Evolutionary conservation across 768 basidiomycete species (phyloP), one percentile per base, ranked within the genome.

Genomic region (Collybia sordida): DNA sequence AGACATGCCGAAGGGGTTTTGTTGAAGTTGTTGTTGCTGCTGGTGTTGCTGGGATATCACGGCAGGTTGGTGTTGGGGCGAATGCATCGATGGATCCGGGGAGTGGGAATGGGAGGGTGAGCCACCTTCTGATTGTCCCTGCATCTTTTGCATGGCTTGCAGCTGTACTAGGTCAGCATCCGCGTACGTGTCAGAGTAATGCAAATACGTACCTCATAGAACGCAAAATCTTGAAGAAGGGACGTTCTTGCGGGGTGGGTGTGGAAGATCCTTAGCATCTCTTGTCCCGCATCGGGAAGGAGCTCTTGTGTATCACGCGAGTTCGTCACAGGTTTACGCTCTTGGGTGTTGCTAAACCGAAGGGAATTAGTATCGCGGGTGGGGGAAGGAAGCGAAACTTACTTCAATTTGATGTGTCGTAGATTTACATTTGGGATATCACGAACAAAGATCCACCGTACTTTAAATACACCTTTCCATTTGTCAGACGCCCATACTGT

Each of bases 401-500:
- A 93, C 91, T 86, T 88, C 42, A 95, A 70, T 55, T 90, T 86
- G 63, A 97, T 95, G 67, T 96, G 93, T 42, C 93, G 79, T 41
- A 97, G 69, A 46, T 86, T 90, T 55, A 90, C 82, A 61, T 95
- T 95, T 21, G 93, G 93, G 43, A 93, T 93, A 63, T 98, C 96
- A 50, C 93, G 86, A 49, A 99, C 94, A 64, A 93, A 98, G 55
- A 98, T 86, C 97, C 97, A 98, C 49, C 88, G 82, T 21, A 99
- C 93, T 72, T 95, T 96, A 77, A 99, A 97, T 45, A 98, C 93
- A 19, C 97, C 97, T 69, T 99, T 98, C 97, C 97, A 99, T 66
- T 99, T 99, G 70, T 98, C 95, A 27, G 95, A 95, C 1, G 95
- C 95, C 97, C 97, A 99, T 17, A 99, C 97, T 1, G 89, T 98